A percentile compares a stretch with the other conserved stretches of the same genome.
phyloP scores from a whole-genome alignment of 202 grass and related monocot species.

The Thinopyrum obtusiflorum region DNA sequence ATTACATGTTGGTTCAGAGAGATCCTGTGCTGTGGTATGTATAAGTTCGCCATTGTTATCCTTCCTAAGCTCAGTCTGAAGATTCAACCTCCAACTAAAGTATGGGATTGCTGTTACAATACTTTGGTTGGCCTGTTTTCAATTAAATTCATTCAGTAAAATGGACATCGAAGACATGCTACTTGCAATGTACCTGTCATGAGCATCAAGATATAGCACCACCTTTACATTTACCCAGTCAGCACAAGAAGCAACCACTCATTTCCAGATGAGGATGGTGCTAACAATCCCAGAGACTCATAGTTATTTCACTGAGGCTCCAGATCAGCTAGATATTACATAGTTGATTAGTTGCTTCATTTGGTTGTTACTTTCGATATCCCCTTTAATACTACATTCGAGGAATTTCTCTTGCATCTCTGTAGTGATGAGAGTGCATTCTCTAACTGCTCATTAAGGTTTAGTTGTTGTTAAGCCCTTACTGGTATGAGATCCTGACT shows the following conservation, averaged over 20 bases:
- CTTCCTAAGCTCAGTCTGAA: neutral
- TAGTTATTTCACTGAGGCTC: neutral
- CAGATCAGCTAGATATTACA: neutral
- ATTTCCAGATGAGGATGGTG: neutral
- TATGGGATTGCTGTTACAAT: neutral
- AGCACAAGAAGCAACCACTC: neutral
- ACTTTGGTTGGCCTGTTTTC: neutral
- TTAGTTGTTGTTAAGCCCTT: neutral
- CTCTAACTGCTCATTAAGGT: neutral
- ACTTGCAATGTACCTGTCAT: neutral
- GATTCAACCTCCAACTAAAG: neutral
- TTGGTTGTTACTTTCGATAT: neutral
- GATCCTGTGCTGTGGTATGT: slow-evolving; percentile 72
- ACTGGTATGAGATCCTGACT: neutral
- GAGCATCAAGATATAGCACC: neutral
- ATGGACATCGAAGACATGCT: neutral
- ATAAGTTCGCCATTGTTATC: neutral
- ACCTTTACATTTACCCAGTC: neutral
- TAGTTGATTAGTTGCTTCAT: neutral
- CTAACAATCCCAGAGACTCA: no score
- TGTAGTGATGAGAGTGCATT: neutral
- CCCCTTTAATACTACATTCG: no score
- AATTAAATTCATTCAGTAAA: neutral
- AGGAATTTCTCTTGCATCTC: no score
- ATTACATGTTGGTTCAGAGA: slow-evolving; percentile 67